Evolutionary conservation across 306 rosid genomes (phyloP), one percentile per base, ranked within the genome.

Genomic region (Carpinus viminea): DNA sequence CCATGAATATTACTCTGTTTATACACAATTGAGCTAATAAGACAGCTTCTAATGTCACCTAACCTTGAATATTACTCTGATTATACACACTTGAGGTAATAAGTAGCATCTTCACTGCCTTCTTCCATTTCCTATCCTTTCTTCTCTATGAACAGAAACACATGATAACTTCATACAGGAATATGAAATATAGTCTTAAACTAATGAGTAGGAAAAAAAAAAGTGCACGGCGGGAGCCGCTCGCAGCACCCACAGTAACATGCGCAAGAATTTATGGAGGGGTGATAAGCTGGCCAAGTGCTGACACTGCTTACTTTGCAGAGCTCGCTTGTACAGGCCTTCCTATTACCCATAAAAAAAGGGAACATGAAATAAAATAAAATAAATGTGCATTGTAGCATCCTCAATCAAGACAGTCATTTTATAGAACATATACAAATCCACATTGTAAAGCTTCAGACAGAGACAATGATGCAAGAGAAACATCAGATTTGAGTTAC

Each of bases 121-220:
- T 24, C 20, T 31, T 15, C 70, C 45, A 17, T n/a, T 8, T 20
- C 26, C 20, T 8, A 21, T 16, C 34, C 47, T 7, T 16, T 31
- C 20, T 61, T 64, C 70, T 36, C 70, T 34, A 64, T 8, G 24
- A 36, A 17, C 12, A 34, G 24, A 34, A 64, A 64, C 2, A 31
- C 7, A 31, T 64, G 5, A 64, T 15, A 34, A 34, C 9, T 8
- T 38, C 47, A 34, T 64, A 64, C 24, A 64, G 21, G 70, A 31
- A 38, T 12, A 36, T 34, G 1, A 64, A 64, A 31, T 31, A 31
- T 31, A 31, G 34, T 31, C 90, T 89, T 89, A 91, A 89, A 89
- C 93, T 91, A 91, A 89, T 91, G 93, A 91, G 96, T 88, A 89
- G 98, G 98, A 92, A 92, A 92, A 92, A 92, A 92, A 93, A 92